These are phyloP conservation scores for Heliocybe sulcata DNA, from an alignment of 1,284 basidiomycete genomes.

Conservation along the genomic window DNA sequence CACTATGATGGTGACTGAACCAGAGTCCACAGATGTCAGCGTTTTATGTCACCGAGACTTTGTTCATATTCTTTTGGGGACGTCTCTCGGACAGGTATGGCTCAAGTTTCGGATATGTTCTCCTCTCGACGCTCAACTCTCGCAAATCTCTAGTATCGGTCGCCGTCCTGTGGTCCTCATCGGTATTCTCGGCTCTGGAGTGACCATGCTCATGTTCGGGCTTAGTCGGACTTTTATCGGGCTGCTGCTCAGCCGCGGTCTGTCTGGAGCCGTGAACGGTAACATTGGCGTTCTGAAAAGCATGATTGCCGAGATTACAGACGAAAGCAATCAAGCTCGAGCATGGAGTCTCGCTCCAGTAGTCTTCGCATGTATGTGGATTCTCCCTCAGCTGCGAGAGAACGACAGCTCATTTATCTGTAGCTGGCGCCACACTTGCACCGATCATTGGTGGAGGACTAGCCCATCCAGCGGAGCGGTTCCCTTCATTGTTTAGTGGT, in stretches of 20 bases:
- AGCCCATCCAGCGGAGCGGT: constrained; percentile 30
- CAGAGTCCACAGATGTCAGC: constrained; percentile 40
- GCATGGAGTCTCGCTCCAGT: constrained; percentile 24
- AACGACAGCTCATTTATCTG: constrained; percentile 20
- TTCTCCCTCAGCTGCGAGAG: constrained; percentile 32
- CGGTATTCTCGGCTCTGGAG: constrained; percentile 32
- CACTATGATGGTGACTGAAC: not conserved
- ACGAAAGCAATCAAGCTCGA: constrained; percentile 35
- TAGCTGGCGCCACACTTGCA: constrained; percentile 29
- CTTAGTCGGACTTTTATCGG: constrained; percentile 31
- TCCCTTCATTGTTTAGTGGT: constrained; percentile 26
- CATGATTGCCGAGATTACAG: constrained; percentile 31
- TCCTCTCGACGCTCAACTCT: too few species aligned
- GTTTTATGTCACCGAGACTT: constrained; percentile 50
- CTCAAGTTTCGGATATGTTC: too few species aligned
- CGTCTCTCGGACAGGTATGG: constrained; percentile 39
- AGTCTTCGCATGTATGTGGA: constrained; percentile 27
- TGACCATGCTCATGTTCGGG: constrained; percentile 37
- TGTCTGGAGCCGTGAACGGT: constrained; percentile 38
- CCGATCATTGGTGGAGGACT: constrained; percentile 35
- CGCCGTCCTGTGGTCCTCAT: constrained; percentile 34
- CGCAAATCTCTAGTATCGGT: constrained; percentile 23
- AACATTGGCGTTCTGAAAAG: constrained; percentile 35
- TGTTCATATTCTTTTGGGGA: constrained; percentile 57
- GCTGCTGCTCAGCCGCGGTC: constrained; percentile 29